Percentiles rank a stretch among this genome's conserved stretches.
phyloP scores from a whole-genome alignment of 2,329 filamentous ascomycete species.

The Monilinia laxa region DNA sequence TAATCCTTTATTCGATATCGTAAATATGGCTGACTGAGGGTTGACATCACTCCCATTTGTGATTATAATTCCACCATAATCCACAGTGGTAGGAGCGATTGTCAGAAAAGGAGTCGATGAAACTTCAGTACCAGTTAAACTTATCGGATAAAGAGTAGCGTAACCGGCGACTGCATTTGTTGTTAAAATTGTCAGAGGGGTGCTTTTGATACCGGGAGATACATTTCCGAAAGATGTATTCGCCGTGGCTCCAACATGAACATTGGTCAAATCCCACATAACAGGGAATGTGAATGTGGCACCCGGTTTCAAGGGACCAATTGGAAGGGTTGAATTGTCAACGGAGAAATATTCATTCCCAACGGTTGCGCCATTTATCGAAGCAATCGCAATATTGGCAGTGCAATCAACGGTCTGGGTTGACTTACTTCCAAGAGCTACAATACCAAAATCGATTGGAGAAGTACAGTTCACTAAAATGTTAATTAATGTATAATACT shows the following conservation, averaged over 20 bases:
- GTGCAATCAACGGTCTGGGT: constrained; percentile 38
- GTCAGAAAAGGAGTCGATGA: constrained; percentile 39
- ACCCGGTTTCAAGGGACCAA: constrained; percentile 37
- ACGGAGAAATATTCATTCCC: constrained; percentile 39
- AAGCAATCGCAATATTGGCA: constrained; percentile 41
- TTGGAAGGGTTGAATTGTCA: constrained; percentile 40
- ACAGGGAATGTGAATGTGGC: constrained; percentile 41
- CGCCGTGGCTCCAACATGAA: constrained; percentile 23
- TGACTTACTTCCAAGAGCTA: constrained; percentile 37
- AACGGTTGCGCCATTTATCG: constrained; percentile 38
- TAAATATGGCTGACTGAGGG: constrained; percentile 36
- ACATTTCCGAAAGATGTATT: constrained; percentile 29
- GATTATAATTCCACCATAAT: constrained; percentile 17
- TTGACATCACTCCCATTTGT: constrained; percentile 24
- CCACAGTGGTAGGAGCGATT: constrained; percentile 39
- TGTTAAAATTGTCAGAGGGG: constrained; percentile 41
- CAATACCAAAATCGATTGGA: constrained; percentile 41
- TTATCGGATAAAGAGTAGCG: constrained; percentile 40
- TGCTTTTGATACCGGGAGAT: constrained; percentile 41
- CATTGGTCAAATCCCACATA: constrained; percentile 39
- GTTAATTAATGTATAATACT: not conserved
- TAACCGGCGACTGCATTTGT: constrained; percentile 41
- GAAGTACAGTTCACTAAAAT: constrained; percentile 40
- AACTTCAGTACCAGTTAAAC: constrained; percentile 42
- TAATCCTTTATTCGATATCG: constrained; percentile 41